phyloP scores from a whole-genome alignment of 2,329 filamentous ascomycete species.

The Epichloe sp. region DNA sequence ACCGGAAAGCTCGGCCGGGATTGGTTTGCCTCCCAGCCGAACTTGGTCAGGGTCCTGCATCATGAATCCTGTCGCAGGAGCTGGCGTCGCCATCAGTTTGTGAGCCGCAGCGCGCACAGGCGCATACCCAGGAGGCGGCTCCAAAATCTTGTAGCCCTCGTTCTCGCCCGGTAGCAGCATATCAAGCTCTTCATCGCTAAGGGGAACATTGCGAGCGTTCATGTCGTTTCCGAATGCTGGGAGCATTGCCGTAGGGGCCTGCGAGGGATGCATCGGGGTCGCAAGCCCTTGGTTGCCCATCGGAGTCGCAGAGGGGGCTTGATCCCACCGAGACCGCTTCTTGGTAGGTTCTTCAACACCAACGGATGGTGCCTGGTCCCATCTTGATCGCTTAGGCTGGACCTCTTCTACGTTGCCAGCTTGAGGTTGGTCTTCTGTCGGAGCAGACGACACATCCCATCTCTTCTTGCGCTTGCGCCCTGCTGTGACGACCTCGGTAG shows the following conservation, averaged over 20 bases:
- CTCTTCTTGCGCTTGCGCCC: constrained; percentile 82
- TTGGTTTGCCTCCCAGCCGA: constrained; percentile 71
- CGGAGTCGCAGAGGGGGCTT: constrained; percentile 71
- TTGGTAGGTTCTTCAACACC: constrained; percentile 47
- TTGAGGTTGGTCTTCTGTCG: constrained; percentile 35
- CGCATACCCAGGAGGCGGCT: constrained; percentile 83
- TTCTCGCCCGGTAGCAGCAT: constrained; percentile 75
- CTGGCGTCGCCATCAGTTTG: constrained; percentile 60
- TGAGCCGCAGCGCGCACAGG: constrained; percentile 66
- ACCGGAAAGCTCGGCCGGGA: constrained; percentile 90
- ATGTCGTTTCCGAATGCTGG: constrained; percentile 72
- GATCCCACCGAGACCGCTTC: constrained; percentile 82
- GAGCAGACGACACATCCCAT: constrained; percentile 69
- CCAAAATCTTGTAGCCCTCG: constrained; percentile 85
- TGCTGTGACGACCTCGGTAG: constrained; percentile 47
- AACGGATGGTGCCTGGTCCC: constrained; percentile 67
- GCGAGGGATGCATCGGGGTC: constrained; percentile 64
- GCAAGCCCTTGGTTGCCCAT: constrained; percentile 61
- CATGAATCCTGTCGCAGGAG: constrained; percentile 79
- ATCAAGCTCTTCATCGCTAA: constrained; percentile 91
- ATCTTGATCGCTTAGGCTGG: constrained; percentile 67
- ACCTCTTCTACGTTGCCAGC: constrained; percentile 36
- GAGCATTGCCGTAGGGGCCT: constrained; percentile 32
- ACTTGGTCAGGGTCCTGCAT: constrained; percentile 90
- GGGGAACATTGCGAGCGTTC: constrained; percentile 55